Conservation (phyloP, 805 yeast species). For the Myxozyma sirexii region DNA sequence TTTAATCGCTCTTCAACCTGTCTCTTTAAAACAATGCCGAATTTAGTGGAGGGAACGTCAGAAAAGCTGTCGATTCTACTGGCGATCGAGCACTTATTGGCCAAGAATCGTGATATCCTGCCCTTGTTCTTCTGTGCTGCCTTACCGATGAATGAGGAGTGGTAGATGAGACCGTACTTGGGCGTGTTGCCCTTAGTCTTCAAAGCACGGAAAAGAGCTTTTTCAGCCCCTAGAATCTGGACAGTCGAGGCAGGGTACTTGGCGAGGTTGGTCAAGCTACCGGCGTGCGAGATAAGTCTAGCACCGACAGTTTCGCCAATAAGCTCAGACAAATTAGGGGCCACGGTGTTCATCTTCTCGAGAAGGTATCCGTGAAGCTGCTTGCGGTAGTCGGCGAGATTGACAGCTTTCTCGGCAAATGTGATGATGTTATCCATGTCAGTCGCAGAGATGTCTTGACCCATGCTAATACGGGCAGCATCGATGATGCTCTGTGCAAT, state of each 20-base stretch:
- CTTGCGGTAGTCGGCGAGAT: slow-evolving; percentile 86
- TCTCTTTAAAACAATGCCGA: slow-evolving; percentile 87
- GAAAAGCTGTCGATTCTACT: slow-evolving; percentile 97
- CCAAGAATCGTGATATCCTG: slow-evolving; percentile 96
- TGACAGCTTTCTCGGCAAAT: slow-evolving; percentile 92
- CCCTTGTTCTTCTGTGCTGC: slow-evolving; percentile 98
- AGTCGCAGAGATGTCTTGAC: slow-evolving; percentile 93
- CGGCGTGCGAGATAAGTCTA: slow-evolving; percentile 96
- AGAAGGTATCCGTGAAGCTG: slow-evolving; percentile 81
- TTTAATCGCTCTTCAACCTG: slow-evolving; percentile 98
- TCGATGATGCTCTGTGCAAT: slow-evolving; percentile 88
- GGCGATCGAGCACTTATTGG: slow-evolving; percentile 98
- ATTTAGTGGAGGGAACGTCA: slow-evolving; percentile 87
- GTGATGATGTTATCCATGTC: slow-evolving; percentile 90
- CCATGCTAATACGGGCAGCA: slow-evolving; percentile 97
- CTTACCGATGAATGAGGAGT: slow-evolving; percentile 89
- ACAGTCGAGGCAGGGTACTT: slow-evolving; percentile 99
- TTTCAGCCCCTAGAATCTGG: slow-evolving; percentile 96
- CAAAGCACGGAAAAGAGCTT: slow-evolving; percentile 87
- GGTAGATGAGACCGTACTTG: slow-evolving; percentile 92
- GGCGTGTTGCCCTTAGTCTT: slow-evolving; percentile 97
- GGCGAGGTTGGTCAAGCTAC: slow-evolving; percentile 92
- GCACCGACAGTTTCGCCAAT: slow-evolving; percentile 99
- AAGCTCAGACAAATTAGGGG: slow-evolving; percentile 94
- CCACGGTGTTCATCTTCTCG: slow-evolving; percentile 96